phyloP scores from a whole-genome alignment of 176 grass and related monocot genomes.

The Eleusine coracana region DNA sequence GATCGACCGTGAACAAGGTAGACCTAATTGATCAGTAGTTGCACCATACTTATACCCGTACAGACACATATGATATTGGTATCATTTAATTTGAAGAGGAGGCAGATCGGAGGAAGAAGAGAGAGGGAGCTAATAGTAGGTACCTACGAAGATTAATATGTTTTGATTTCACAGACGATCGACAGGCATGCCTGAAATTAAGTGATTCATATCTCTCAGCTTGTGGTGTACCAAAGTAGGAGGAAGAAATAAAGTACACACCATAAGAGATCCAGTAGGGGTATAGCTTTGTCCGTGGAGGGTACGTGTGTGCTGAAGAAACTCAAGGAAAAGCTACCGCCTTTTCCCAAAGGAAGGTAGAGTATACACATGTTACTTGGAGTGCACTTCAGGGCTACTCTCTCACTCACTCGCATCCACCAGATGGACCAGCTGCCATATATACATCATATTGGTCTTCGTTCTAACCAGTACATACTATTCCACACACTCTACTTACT shows the following conservation, averaged over 20 bases:
- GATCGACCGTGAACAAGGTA: background rate
- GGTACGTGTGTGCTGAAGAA: slow-evolving; percentile 2
- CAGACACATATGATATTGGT: background rate
- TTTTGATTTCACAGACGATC: slow-evolving; percentile 13
- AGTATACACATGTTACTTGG: slow-evolving; percentile 68
- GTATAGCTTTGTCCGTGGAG: slow-evolving; percentile 39
- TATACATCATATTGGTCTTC: slow-evolving; percentile 8
- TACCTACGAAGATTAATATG: background rate
- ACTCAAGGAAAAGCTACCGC: background rate
- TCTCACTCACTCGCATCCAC: slow-evolving; percentile 43
- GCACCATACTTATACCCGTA: slow-evolving; percentile 47
- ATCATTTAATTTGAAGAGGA: background rate
- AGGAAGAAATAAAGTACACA: slow-evolving; percentile 8
- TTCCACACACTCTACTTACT: background rate
- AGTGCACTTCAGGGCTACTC: slow-evolving; percentile 69
- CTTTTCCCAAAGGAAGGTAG: slow-evolving; percentile 56
- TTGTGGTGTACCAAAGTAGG: slow-evolving; percentile 47
- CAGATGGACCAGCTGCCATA: slow-evolving; percentile 40
- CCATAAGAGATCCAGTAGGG: slow-evolving; percentile 16
- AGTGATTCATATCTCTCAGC: background rate
- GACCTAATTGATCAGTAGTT: slow-evolving; percentile 47
- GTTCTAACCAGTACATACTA: background rate
- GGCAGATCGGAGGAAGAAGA: too few relatives aligned
- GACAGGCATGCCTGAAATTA: slow-evolving; percentile 10
- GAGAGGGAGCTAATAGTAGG: background rate